Evolutionary conservation across 73 alveolate genomes (phyloP), one percentile per base, ranked within the genome.

Genomic region (Blepharisma stoltei): DNA sequence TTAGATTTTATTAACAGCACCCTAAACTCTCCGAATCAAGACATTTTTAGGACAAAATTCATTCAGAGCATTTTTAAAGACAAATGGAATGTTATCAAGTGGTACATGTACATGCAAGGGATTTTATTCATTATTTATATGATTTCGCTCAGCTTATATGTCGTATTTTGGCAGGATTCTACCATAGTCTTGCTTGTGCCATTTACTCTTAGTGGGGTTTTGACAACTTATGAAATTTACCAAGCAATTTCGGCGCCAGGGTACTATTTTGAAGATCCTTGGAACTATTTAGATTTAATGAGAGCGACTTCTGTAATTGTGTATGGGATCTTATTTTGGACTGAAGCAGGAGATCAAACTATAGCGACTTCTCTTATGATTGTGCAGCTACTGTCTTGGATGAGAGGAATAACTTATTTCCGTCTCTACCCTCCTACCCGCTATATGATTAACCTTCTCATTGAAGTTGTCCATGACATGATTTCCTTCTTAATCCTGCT

Each of bases 401-500:
- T 69, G 9, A 69, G 79, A 69, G 79, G 79, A 25, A 44, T 69
- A 0, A 69, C 79, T 5, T 69, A 37, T 25, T 69, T 69, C 79
- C 11, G 60, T 14, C 79, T 69, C 25, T 69, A 14, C 65, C 76
- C 11, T 14, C 11, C 32, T 1, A 69, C 79, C 38, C 23, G 79
- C 27, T 69, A 69, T 43, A 11, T 69, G 25, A 44, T 46, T 46
- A 69, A 38, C 14, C 55, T 69, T 9, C n/a, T 69, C 6, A 44
- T 69, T n/a, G 79, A 69, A 69, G 79, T 43, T n/a, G 27, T 18
- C n/a, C 32, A 14, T n/a, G 79, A 69, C 60, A 69, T 69, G 54
- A 14, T 44, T 7, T 38, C 79, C 5, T 69, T 69, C 60, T 4
- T 69, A 8, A 43, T 69, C 41, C 60, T 69, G 25, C 65, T 69